Conservation (phyloP, 108 stramenopile genomes). For the Pseudonitzschia delicatissima region DNA sequence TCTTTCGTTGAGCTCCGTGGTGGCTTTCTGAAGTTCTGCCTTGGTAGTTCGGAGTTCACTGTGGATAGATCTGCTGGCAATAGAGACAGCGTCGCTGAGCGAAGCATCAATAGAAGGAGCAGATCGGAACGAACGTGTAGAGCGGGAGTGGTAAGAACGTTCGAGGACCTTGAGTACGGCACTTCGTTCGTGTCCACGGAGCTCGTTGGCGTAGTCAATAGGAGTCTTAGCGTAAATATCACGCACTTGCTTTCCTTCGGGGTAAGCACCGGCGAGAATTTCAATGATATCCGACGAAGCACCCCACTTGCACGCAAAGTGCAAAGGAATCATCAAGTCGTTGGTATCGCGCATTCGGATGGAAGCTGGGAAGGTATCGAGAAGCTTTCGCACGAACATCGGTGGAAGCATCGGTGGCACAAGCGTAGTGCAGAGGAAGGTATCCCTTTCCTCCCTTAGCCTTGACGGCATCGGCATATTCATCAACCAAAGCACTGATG, state of each 20-base stretch:
- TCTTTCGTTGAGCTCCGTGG: conserved; percentile 12
- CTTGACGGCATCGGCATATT: conserved; percentile 41
- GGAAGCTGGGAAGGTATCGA: conserved; percentile 68
- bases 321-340: conserved; percentile 60
- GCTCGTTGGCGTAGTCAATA: conserved; percentile 29
- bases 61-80: not conserved
- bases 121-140: conserved; percentile 14
- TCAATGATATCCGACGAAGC: conserved; percentile 55
- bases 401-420: conserved; percentile 57
- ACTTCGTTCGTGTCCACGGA: conserved; percentile 1
- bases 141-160: conserved; percentile 1
- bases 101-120: conserved; percentile 7
- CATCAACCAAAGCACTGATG: conserved; percentile 39
- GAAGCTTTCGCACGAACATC: conserved; percentile 50
- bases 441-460: conserved; percentile 51
- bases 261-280: conserved; percentile 39
- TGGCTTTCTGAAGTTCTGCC: conserved; percentile 10
- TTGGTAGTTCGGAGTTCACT: conserved; percentile 9
- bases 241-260: conserved; percentile 45
- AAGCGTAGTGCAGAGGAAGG: conserved; percentile 76
- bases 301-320: conserved; percentile 73
- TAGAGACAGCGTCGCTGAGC: not conserved
- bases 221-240: conserved; percentile 46
- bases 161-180: conserved; percentile 4
- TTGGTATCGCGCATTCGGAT: conserved; percentile 35